phyloP scores from a whole-genome alignment of 192 early-diverging fungal species.

The Umbelopsis isabellina region DNA sequence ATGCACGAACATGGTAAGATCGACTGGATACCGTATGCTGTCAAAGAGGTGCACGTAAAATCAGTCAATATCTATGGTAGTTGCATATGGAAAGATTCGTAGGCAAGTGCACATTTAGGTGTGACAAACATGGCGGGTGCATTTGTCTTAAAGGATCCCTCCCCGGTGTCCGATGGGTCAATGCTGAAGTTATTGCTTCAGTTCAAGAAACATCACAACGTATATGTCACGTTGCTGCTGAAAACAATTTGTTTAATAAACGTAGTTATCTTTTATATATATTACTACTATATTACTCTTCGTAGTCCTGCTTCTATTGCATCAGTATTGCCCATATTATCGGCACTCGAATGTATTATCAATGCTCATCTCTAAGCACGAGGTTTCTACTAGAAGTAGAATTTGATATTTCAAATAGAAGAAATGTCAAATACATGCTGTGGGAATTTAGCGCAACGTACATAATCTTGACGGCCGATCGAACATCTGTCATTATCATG shows the following conservation, averaged over 20 bases:
- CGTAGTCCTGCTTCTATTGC: neutral
- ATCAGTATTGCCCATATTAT: neutral
- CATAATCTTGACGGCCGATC: neutral
- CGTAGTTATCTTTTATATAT: too few species aligned
- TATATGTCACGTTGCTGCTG: too few species aligned
- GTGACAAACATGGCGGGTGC: too few species aligned
- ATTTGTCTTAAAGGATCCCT: too few species aligned
- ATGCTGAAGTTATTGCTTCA: too few species aligned
- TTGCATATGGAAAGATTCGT: too few species aligned
- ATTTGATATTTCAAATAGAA: neutral
- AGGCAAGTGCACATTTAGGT: too few species aligned
- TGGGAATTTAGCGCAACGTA: neutral
- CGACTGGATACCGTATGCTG: neutral
- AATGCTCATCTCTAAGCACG: constrained; percentile 5
- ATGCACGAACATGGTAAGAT: constrained; percentile 19
- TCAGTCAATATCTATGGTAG: too few species aligned
- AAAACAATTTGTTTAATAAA: too few species aligned
- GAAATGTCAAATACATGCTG: constrained; percentile 10
- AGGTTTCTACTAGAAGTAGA: neutral
- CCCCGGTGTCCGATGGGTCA: too few species aligned
- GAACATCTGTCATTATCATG: constrained; percentile 8
- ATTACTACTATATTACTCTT: too few species aligned
- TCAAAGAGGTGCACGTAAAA: neutral
- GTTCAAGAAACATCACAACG: too few species aligned
- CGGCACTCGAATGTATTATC: constrained; percentile 3